Conservation (phyloP, 2,329 filamentous ascomycete genomes). For the Purpureocillium takamizusanense region DNA sequence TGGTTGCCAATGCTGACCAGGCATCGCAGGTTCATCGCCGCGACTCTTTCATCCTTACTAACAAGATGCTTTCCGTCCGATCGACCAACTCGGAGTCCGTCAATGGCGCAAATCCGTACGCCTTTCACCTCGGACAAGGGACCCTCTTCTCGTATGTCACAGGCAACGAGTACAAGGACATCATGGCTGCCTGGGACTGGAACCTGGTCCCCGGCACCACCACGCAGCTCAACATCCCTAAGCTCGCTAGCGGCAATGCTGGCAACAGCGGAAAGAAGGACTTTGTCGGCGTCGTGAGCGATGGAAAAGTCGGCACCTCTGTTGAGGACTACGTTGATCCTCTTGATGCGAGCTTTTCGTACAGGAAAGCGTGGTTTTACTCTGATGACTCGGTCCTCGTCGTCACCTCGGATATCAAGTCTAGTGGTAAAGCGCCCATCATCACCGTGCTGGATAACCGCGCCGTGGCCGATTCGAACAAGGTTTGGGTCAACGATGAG, state of each 20-base stretch:
- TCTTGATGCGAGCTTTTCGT: constrained; percentile 8
- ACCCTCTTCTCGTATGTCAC: constrained; percentile 13
- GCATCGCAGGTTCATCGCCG: constrained; percentile 9
- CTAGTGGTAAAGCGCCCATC: constrained; percentile 3
- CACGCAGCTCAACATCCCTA: constrained; percentile 8
- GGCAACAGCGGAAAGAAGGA: constrained; percentile 8
- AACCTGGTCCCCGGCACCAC: constrained; percentile 14
- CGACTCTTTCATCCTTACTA: constrained; percentile 7
- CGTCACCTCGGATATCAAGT: constrained; percentile 7
- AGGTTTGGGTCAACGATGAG: constrained; percentile 7
- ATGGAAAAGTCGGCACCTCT: constrained; percentile 10
- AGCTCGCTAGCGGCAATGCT: constrained; percentile 1
- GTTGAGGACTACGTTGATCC: constrained; percentile 13
- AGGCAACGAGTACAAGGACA: constrained; percentile 15
- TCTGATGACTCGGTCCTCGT: constrained; percentile 12
- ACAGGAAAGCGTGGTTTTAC: constrained; percentile 13
- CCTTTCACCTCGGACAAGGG: constrained; percentile 14
- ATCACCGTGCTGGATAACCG: constrained; percentile 14
- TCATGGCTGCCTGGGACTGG: constrained; percentile 14
- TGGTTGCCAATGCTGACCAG: no score
- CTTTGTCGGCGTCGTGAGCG: constrained; percentile 14
- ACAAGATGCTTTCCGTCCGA: constrained; percentile 12
- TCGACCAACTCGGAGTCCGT: constrained; percentile 11
- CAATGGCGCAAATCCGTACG: constrained; percentile 13
- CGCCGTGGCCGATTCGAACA: constrained; percentile 3